These are phyloP conservation scores for Colletotrichum coccodes DNA, from an alignment of 2,329 filamentous ascomycete genomes.

Conservation along the genomic window DNA sequence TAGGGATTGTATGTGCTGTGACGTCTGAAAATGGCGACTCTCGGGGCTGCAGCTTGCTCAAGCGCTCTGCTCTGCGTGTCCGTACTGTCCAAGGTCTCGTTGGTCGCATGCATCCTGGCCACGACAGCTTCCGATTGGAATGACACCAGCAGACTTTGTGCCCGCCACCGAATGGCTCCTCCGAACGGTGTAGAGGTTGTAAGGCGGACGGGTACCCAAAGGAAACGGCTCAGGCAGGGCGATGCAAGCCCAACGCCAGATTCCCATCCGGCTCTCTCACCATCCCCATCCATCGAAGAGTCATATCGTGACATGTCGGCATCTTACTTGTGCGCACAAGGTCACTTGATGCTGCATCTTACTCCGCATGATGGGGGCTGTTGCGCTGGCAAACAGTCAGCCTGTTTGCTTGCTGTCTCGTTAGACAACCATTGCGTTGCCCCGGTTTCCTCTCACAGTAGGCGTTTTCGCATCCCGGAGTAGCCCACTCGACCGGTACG, in stretches of 20 bases:
- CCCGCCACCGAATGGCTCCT: neutral
- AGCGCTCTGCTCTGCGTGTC: conserved; percentile 4
- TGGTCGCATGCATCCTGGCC: conserved; percentile 19
- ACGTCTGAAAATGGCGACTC: conserved; percentile 29
- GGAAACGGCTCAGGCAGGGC: conserved; percentile 1
- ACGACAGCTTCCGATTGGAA: conserved; percentile 23
- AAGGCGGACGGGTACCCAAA: conserved; percentile 18
- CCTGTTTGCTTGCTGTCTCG: conserved; percentile 23
- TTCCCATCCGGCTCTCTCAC: conserved; percentile 6
- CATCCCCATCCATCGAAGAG: conserved; percentile 13
- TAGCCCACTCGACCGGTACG: conserved; percentile 11
- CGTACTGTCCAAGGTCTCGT: conserved; percentile 12
- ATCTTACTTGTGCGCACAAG: conserved; percentile 29
- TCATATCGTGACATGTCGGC: conserved; percentile 33
- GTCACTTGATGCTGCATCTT: conserved; percentile 31
- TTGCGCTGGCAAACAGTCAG: conserved; percentile 29
- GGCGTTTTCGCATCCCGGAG: conserved; percentile 2
- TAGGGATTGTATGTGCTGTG: conserved; percentile 17
- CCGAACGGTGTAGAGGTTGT: conserved; percentile 4
- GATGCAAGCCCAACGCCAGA: conserved; percentile 23
- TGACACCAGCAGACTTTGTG: conserved; percentile 9
- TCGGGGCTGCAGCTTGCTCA: conserved; percentile 26
- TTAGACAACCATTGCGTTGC: conserved; percentile 12
- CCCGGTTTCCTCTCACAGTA: conserved; percentile 15
- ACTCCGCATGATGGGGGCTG: conserved; percentile 27